These are phyloP conservation scores for Geosmithia putterillii DNA, from an alignment of 2,329 filamentous ascomycete genomes.

Conservation along the genomic window DNA sequence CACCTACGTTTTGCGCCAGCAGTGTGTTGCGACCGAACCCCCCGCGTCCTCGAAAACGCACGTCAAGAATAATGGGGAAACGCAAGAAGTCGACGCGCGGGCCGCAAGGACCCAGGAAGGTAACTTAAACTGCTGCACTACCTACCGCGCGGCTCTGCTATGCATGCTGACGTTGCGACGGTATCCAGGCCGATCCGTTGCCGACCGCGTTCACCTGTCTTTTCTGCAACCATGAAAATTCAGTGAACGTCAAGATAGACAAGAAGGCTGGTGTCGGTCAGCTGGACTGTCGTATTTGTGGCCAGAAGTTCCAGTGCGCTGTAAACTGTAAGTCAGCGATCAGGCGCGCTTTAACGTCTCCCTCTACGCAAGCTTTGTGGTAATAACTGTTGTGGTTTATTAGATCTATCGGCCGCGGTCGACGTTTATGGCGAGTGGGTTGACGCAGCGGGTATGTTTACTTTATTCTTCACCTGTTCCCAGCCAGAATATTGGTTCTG, in stretches of 20 bases:
- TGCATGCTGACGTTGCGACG: neutral
- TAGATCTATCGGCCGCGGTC: conserved; percentile 79
- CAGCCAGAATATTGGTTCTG: neutral
- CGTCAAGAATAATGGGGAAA: conserved; percentile 57
- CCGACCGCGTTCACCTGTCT: conserved; percentile 87
- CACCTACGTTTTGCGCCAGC: neutral
- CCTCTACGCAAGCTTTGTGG: neutral
- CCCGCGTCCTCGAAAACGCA: neutral
- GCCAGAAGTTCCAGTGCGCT: conserved; percentile 81
- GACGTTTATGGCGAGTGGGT: conserved; percentile 99
- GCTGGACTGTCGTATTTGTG: conserved; percentile 84
- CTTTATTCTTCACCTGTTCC: conserved; percentile 1
- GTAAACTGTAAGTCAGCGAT: conserved; percentile 63
- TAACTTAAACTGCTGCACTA: conserved; percentile 18
- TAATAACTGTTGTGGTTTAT: conserved; percentile 6
- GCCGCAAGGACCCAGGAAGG: conserved; percentile 73
- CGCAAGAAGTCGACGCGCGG: conserved; percentile 85
- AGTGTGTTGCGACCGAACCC: neutral
- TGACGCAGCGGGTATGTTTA: conserved; percentile 57
- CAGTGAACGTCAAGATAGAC: conserved; percentile 81
- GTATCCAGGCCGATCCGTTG: conserved; percentile 54
- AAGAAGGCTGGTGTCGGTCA: conserved; percentile 83
- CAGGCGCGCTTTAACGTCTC: neutral
- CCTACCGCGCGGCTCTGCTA: neutral
- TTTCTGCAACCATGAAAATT: conserved; percentile 97